phyloP scores from a whole-genome alignment of 2,329 filamentous ascomycete species.

The Colletotrichum lindemuthianum region DNA sequence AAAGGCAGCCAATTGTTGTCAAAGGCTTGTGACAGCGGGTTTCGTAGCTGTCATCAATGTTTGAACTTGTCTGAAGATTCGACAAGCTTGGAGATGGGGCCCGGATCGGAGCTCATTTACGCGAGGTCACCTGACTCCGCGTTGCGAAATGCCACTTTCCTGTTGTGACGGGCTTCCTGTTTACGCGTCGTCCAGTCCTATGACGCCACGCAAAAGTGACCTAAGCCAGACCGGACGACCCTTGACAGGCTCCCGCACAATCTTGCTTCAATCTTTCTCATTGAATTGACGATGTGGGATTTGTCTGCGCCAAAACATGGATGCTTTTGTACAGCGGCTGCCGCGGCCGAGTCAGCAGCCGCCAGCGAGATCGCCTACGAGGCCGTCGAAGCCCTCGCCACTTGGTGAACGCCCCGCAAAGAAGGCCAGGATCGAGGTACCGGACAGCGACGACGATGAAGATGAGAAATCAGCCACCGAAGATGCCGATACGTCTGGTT shows the following conservation, averaged over 20 bases:
- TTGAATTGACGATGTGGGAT: constrained; percentile 14
- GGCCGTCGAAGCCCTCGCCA: constrained; percentile 23
- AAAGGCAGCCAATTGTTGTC: neutral
- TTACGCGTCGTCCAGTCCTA: neutral
- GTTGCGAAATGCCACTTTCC: constrained; percentile 37
- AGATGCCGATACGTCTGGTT: constrained; percentile 46
- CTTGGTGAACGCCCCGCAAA: constrained; percentile 46
- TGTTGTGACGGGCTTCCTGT: constrained; percentile 22
- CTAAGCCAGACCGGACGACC: neutral
- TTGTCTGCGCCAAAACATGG: constrained; percentile 43
- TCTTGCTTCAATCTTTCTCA: neutral
- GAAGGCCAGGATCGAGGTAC: constrained; percentile 44
- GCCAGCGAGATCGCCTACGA: constrained; percentile 23
- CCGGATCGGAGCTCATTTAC: constrained; percentile 20
- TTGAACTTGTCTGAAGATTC: neutral
- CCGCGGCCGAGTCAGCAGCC: constrained; percentile 32
- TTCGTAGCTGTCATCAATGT: neutral
- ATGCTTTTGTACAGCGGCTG: constrained; percentile 49
- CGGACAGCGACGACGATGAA: constrained; percentile 36
- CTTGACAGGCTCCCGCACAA: neutral
- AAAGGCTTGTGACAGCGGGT: neutral
- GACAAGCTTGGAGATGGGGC: neutral
- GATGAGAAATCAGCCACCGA: constrained; percentile 35
- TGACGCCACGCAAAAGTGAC: constrained; percentile 25
- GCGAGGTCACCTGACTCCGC: constrained; percentile 53